A percentile compares a stretch with the other conserved stretches of the same genome.
These are phyloP conservation scores for Acer saccharum DNA, from an alignment of 345 rosid species.

Conservation along the genomic window DNA sequence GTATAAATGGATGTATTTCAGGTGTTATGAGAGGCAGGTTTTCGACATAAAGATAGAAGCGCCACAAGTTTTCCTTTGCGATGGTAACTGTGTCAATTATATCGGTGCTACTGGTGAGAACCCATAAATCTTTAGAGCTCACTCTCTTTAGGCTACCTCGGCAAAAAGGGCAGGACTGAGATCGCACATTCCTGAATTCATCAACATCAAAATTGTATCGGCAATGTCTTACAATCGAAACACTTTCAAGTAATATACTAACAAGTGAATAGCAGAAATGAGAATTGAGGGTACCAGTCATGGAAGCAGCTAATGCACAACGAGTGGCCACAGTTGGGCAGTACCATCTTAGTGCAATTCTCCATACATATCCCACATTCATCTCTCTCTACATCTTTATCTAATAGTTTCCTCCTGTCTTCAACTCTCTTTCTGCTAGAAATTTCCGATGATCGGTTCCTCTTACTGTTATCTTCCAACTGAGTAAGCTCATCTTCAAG, in stretches of 20 bases:
- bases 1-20: constrained; percentile 41
- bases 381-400: constrained; percentile 45
- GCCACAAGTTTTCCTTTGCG: constrained; percentile 55
- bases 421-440: constrained; percentile 31
- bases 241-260: not conserved
- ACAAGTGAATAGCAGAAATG: not conserved
- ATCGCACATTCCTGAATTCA: constrained; percentile 55
- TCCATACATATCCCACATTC: constrained; percentile 87
- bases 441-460: constrained; percentile 19
- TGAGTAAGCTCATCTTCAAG: constrained; percentile 46
- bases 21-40: constrained; percentile 46
- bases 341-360: constrained; percentile 43
- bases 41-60: constrained; percentile 56
- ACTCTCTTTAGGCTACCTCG: constrained; percentile 62
- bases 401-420: constrained; percentile 29
- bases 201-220: constrained; percentile 2
- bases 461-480: constrained; percentile 26
- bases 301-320: constrained; percentile 65
- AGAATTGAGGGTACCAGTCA: constrained; percentile 48
- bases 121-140: constrained; percentile 60
- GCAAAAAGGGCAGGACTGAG: constrained; percentile 74
- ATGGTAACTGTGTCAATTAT: constrained; percentile 42
- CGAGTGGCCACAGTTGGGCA: constrained; percentile 69
- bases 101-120: constrained; percentile 43
- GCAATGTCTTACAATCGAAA: not conserved